Conservation (phyloP, 225 moss, liverwort and hornwort species). For the Rhytidiadelphus loreus region DNA sequence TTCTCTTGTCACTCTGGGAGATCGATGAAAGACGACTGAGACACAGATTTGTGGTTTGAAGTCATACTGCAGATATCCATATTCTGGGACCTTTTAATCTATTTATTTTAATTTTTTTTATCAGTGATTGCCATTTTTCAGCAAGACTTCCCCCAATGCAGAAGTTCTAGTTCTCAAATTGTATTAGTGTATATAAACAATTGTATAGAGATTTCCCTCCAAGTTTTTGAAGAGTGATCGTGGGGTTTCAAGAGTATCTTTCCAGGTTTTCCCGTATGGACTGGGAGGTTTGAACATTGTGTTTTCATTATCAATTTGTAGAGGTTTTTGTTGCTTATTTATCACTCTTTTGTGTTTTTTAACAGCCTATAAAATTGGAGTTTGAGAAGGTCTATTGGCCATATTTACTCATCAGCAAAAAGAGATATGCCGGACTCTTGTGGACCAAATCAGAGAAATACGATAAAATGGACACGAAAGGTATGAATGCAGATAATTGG, state of each 20-base stretch:
- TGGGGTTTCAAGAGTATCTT: not conserved
- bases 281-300: not conserved
- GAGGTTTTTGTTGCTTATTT: not conserved
- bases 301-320: not conserved
- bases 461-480: slow-evolving; percentile 99
- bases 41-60: not conserved
- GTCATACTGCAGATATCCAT: not conserved
- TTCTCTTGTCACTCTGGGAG: not conserved
- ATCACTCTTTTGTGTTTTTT: not conserved
- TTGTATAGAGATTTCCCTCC: not conserved
- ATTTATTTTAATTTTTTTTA: not conserved
- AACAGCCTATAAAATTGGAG: slow-evolving; percentile 98
- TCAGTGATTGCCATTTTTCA: not conserved
- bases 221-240: not conserved
- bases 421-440: slow-evolving; percentile 94
- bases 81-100: not conserved
- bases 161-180: not conserved
- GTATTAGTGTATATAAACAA: not conserved
- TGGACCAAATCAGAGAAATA: slow-evolving; percentile 94
- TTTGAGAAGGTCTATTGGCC: slow-evolving; percentile 99
- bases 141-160: not conserved
- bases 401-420: slow-evolving; percentile 95
- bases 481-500: slow-evolving; percentile 9
- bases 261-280: not conserved
- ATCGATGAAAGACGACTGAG: not conserved